Percentiles rank a stretch among this genome's conserved stretches.
phyloP scores from a whole-genome alignment of 257 asterid genomes.

The Solanum paucissectum region DNA sequence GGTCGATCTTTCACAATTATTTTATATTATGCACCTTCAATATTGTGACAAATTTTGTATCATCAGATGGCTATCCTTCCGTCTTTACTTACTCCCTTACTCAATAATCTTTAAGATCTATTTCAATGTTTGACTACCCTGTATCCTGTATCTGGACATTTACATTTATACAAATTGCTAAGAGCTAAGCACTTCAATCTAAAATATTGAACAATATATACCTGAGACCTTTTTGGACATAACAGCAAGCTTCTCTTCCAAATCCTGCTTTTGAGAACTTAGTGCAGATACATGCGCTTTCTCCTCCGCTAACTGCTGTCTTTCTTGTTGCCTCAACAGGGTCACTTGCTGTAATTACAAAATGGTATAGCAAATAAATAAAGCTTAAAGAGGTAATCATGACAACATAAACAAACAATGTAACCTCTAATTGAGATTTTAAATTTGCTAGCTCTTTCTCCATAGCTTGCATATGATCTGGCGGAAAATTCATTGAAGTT shows the following conservation, averaged over 20 bases:
- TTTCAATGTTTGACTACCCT: not conserved
- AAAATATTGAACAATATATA: slow-evolving; percentile 1
- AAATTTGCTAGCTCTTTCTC: slow-evolving; percentile 65
- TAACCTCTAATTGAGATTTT: slow-evolving; percentile 79
- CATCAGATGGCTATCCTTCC: not conserved
- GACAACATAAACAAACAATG: slow-evolving; percentile 8
- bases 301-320: slow-evolving; percentile 60
- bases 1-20: not conserved
- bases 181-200: slow-evolving; percentile 1
- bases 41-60: not conserved
- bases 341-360: slow-evolving; percentile 56
- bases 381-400: not conserved
- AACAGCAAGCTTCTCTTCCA: slow-evolving; percentile 75
- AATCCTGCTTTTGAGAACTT: slow-evolving; percentile 55
- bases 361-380: slow-evolving; percentile 1
- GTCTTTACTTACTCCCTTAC: not conserved
- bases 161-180: not conserved
- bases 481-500: slow-evolving; percentile 32
- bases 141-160: not conserved
- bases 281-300: slow-evolving; percentile 54
- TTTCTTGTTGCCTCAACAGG: slow-evolving; percentile 64
- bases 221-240: slow-evolving; percentile 52
- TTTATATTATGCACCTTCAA: not conserved
- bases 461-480: slow-evolving; percentile 66
- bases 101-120: not conserved